phyloP scores from a whole-genome alignment of 2,329 filamentous ascomycete genomes.

The Boeremia lycopersici region DNA sequence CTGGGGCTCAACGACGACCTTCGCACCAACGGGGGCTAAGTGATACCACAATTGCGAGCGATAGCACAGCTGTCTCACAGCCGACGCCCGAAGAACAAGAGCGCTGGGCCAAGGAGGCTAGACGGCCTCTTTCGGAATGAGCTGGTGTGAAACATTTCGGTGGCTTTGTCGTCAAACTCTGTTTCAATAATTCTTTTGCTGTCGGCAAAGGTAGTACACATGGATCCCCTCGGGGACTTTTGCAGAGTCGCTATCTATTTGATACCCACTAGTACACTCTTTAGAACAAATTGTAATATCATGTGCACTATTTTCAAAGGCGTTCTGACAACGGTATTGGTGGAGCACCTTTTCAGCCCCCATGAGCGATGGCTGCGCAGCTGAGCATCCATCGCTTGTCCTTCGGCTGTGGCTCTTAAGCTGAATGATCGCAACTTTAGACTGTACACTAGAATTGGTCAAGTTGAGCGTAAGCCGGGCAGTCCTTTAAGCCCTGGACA shows the following conservation, averaged over 20 bases:
- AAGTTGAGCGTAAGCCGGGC: neutral
- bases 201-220: slow-evolving; percentile 2
- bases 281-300: slow-evolving; percentile 17
- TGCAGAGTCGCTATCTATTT: neutral
- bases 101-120: slow-evolving; percentile 28
- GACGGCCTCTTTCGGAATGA: slow-evolving; percentile 17
- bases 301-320: neutral
- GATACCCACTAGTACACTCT: slow-evolving; percentile 30
- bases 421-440: neutral
- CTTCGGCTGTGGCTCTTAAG: neutral
- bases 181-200: neutral
- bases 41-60: slow-evolving; percentile 40
- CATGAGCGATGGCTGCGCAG: neutral
- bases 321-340: neutral
- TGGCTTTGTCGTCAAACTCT: neutral
- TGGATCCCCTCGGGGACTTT: neutral
- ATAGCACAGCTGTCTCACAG: slow-evolving; percentile 44
- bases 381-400: neutral
- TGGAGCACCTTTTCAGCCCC: neutral
- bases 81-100: slow-evolving; percentile 43
- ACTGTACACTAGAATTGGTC: neutral
- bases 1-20: slow-evolving; percentile 29
- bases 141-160: neutral
- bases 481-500: neutral
- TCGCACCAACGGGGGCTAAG: slow-evolving; percentile 41